Evolutionary conservation across 805 yeast genomes (phyloP).

Genomic region (Ogataea allantospora): DNA sequence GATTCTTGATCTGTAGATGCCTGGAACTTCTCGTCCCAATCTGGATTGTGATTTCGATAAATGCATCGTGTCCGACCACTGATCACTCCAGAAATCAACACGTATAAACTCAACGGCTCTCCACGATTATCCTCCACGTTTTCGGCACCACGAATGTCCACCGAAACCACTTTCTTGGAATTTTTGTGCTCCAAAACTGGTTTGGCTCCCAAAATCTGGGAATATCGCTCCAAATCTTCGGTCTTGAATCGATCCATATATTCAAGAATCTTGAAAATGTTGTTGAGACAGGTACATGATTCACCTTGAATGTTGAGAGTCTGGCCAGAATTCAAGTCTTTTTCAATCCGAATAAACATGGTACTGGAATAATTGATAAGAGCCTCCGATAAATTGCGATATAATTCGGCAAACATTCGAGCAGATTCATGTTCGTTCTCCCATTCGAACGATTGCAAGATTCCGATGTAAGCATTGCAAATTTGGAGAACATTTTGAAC

Average conservation of each 20-base stretch:
- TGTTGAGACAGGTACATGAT: conserved; percentile 32
- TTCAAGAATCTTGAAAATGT: conserved; percentile 25
- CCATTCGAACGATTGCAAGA: conserved; percentile 69
- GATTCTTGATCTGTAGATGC: conserved; percentile 15
- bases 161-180: conserved; percentile 22
- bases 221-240: conserved; percentile 13
- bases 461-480: conserved; percentile 38
- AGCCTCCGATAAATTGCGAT: conserved; percentile 63
- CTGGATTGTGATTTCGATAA: conserved; percentile 62
- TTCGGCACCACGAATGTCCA: conserved; percentile 28
- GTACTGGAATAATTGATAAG: conserved; percentile 48
- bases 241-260: conserved; percentile 18
- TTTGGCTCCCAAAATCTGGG: conserved; percentile 12
- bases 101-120: conserved; percentile 28
- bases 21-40: conserved; percentile 89
- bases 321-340: conserved; percentile 18
- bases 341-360: conserved; percentile 22
- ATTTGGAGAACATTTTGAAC: conserved; percentile 29
- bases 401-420: conserved; percentile 54
- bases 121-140: conserved; percentile 34
- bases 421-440: conserved; percentile 60
- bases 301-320: conserved; percentile 21
- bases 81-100: conserved; percentile 23
- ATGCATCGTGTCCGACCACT: conserved; percentile 59
- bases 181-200: conserved; percentile 1